Conservation (phyloP, 2,329 filamentous ascomycete species). For the Volutella citrinella region DNA sequence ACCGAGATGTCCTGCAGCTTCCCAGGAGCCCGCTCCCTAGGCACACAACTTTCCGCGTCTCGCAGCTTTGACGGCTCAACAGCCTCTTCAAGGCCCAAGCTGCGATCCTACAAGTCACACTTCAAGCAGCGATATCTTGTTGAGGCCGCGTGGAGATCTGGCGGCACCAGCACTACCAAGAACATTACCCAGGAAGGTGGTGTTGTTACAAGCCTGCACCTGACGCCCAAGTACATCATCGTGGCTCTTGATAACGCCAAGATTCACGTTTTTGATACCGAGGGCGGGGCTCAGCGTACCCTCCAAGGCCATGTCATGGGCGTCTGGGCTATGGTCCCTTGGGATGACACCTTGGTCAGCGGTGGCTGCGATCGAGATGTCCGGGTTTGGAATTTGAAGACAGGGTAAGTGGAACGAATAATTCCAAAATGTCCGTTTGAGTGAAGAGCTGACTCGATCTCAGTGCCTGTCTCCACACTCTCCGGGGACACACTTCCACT, state of each 20-base stretch:
- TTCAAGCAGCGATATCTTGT: conserved; percentile 98
- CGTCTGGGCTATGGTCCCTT: conserved; percentile 99
- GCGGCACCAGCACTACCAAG: conserved; percentile 76
- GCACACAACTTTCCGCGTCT: conserved; percentile 36
- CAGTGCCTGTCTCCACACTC: conserved; percentile 72
- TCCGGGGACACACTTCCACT: conserved; percentile 94
- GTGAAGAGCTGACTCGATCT: no score
- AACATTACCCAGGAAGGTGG: conserved; percentile 96
- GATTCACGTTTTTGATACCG: conserved; percentile 95
- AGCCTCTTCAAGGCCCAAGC: conserved; percentile 45
- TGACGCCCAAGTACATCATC: conserved; percentile 95
- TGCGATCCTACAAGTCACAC: conserved; percentile 88
- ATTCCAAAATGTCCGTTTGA: no score
- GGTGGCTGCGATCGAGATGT: conserved; percentile 97
- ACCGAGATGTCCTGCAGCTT: conserved; percentile 38
- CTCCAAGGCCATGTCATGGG: conserved; percentile 97
- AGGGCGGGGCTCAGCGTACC: conserved; percentile 83
- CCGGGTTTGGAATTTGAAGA: conserved; percentile 92
- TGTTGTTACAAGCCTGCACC: conserved; percentile 90
- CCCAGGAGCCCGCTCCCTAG: conserved; percentile 40
- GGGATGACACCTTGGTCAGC: conserved; percentile 91
- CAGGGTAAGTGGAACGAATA: conserved; percentile 83
- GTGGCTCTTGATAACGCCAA: conserved; percentile 97
- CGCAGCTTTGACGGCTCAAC: conserved; percentile 55
- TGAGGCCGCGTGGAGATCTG: conserved; percentile 93